A percentile compares a stretch with the other conserved stretches of the same genome.
Evolutionary conservation across 306 rosid species (phyloP).

Genomic region (Cucumis melo): DNA sequence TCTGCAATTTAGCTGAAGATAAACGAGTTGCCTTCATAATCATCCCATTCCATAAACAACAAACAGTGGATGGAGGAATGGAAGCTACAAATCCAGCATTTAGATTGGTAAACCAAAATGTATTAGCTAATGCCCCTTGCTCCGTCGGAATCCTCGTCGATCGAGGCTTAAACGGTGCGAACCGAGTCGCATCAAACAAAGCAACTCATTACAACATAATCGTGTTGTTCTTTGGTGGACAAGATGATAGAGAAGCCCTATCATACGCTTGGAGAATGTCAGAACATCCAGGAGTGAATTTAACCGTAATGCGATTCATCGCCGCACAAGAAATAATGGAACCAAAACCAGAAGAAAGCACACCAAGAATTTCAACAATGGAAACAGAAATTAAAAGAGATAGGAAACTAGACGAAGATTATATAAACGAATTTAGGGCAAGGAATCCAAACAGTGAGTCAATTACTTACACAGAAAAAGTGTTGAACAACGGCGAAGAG

Average conservation of each 20-base stretch:
- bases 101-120: constrained; percentile 56
- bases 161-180: constrained; percentile 53
- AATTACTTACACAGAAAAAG: constrained; percentile 33
- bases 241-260: constrained; percentile 83
- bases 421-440: constrained; percentile 31
- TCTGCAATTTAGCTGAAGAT: constrained; percentile 67
- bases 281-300: constrained; percentile 45
- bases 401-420: constrained; percentile 39
- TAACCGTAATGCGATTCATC: constrained; percentile 46
- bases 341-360: background rate
- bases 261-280: constrained; percentile 76
- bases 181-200: constrained; percentile 34
- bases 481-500: constrained; percentile 75
- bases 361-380: constrained; percentile 12
- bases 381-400: constrained; percentile 34
- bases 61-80: constrained; percentile 94
- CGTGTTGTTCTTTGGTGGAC: constrained; percentile 70
- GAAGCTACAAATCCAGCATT: constrained; percentile 63
- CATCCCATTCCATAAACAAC: constrained; percentile 86
- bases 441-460: constrained; percentile 16
- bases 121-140: constrained; percentile 65
- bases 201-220: constrained; percentile 34
- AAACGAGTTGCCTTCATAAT: constrained; percentile 58
- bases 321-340: constrained; percentile 18
- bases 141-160: constrained; percentile 80